Percentiles rank a stretch among this genome's conserved stretches.
Conservation (phyloP, 495 filamentous ascomycete genomes). For the Penicillium paxilli region DNA sequence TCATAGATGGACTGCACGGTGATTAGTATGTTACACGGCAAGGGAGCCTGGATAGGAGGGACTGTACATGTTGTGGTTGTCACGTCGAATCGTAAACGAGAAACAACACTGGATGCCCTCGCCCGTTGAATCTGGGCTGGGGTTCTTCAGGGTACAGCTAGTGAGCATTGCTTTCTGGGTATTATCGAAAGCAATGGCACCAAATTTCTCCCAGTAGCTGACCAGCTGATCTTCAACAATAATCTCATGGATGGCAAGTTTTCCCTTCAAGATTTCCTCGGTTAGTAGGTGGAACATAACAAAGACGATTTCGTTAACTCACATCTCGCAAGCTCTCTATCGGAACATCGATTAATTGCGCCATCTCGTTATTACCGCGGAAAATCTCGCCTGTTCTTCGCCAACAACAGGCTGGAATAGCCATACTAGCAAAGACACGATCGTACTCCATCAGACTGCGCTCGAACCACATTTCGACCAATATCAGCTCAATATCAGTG, state of each 20-base stretch:
- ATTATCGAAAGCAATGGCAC: constrained; percentile 95
- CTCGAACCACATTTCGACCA: constrained; percentile 99
- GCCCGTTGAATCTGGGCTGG: constrained; percentile 66
- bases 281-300: not conserved
- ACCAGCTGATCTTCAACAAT: constrained; percentile 92
- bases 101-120: constrained; percentile 91
- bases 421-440: constrained; percentile 98
- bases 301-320: constrained; percentile 32
- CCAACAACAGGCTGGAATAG: constrained; percentile 97
- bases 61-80: constrained; percentile 94
- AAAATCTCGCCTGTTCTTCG: constrained; percentile 96
- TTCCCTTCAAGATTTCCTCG: constrained; percentile 58
- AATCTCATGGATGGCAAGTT: constrained; percentile 93
- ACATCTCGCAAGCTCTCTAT: constrained; percentile 91
- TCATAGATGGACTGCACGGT: constrained; percentile 74
- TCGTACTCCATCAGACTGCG: constrained; percentile 93
- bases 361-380: constrained; percentile 98
- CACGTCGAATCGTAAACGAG: constrained; percentile 91
- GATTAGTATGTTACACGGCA: constrained; percentile 11
- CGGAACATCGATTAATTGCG: constrained; percentile 89
- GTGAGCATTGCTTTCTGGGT: constrained; percentile 97
- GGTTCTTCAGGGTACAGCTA: constrained; percentile 87
- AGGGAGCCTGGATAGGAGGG: not conserved
- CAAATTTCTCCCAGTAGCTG: constrained; percentile 98
- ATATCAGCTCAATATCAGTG: constrained; percentile 87